Conservation (phyloP, 2,329 filamentous ascomycete genomes). For the Alternaria brassicae region DNA sequence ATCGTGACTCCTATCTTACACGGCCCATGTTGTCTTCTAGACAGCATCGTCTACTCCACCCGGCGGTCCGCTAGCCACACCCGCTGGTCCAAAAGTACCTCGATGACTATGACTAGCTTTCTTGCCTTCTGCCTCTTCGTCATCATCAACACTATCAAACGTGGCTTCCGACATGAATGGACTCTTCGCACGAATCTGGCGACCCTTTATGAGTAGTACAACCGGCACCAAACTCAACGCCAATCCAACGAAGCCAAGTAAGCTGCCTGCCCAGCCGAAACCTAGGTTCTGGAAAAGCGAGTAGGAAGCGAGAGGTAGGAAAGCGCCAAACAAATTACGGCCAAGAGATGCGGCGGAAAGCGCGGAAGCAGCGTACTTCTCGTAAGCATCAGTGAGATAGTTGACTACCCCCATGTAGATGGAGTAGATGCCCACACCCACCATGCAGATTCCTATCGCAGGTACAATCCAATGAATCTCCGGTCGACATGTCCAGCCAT, state of each 20-base stretch:
- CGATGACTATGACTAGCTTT: background rate
- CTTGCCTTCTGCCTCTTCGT: background rate
- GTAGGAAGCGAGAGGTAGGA: constrained; percentile 55
- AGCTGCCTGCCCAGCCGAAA: constrained; percentile 53
- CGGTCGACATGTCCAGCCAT: constrained; percentile 24
- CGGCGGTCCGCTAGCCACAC: constrained; percentile 18
- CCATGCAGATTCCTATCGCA: constrained; percentile 17
- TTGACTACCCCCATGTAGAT: constrained; percentile 60
- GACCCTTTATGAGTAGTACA: constrained; percentile 53
- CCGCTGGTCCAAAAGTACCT: constrained; percentile 14
- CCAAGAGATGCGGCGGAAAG: constrained; percentile 56
- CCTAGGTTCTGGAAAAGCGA: constrained; percentile 52
- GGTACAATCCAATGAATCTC: constrained; percentile 45
- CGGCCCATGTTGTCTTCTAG: background rate
- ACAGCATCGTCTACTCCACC: constrained; percentile 4
- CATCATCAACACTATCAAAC: constrained; percentile 23
- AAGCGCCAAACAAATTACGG: constrained; percentile 56
- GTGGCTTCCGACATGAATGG: constrained; percentile 48
- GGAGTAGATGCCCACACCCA: constrained; percentile 32
- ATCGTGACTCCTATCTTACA: background rate
- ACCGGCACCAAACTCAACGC: constrained; percentile 52
- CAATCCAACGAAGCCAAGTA: constrained; percentile 54
- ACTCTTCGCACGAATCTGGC: constrained; percentile 46
- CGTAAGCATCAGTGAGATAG: constrained; percentile 58
- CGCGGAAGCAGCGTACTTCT: constrained; percentile 57